A percentile compares a stretch with the other conserved stretches of the same genome.
Evolutionary conservation across 2,329 filamentous ascomycete species (phyloP).

Genomic region (Sporothrix schenckii): DNA sequence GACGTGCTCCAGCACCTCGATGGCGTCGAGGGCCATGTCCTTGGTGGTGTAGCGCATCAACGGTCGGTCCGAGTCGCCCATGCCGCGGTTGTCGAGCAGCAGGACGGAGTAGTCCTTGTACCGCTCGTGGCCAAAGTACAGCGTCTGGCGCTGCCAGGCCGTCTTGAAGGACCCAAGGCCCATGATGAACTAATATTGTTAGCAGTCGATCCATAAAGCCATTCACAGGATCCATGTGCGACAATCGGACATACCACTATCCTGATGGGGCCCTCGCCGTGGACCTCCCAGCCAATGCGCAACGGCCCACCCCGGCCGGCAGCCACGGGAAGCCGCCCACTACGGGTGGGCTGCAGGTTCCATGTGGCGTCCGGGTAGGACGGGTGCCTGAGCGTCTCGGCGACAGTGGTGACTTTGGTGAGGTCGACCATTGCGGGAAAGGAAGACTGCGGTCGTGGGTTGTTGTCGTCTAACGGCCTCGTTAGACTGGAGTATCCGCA

Average conservation of each 20-base stretch:
- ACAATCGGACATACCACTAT: slow-evolving; percentile 63
- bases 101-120: slow-evolving; percentile 71
- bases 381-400: slow-evolving; percentile 65
- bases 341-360: slow-evolving; percentile 66
- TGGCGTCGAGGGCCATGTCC: slow-evolving; percentile 78
- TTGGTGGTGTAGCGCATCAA: slow-evolving; percentile 76
- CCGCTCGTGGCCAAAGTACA: slow-evolving; percentile 75
- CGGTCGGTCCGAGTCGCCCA: slow-evolving; percentile 79
- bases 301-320: slow-evolving; percentile 72
- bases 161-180: slow-evolving; percentile 70
- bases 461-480: too few species aligned
- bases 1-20: slow-evolving; percentile 70
- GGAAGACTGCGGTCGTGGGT: background rate
- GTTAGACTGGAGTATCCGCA: background rate
- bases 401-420: slow-evolving; percentile 46
- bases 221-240: background rate
- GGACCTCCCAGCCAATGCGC: slow-evolving; percentile 76
- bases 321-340: slow-evolving; percentile 67
- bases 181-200: slow-evolving; percentile 68
- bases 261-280: slow-evolving; percentile 72
- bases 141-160: slow-evolving; percentile 81
- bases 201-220: background rate
- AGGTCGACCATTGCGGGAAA: slow-evolving; percentile 20
- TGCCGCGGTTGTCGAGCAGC: slow-evolving; percentile 81
- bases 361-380: slow-evolving; percentile 69